phyloP scores from a whole-genome alignment of 176 grass and related monocot species.

The Rhipidocladum racemiflorum region DNA sequence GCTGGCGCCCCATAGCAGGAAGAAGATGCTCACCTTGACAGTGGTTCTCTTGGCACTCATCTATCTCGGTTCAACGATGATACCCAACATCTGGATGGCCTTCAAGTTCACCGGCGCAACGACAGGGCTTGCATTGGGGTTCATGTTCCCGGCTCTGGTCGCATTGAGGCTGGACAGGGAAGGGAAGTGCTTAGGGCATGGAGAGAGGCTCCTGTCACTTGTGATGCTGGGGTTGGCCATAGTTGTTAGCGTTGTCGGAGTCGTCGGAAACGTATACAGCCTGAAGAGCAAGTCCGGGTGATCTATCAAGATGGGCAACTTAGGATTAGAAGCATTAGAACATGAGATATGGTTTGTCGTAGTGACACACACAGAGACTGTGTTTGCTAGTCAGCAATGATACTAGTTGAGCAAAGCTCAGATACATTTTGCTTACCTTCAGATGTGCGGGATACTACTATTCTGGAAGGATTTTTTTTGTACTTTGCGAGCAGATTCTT shows the following conservation, averaged over 20 bases:
- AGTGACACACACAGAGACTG: conserved; percentile 6
- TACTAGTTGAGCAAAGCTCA: conserved; percentile 25
- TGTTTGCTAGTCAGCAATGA: conserved; percentile 14
- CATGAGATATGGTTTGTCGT: neutral
- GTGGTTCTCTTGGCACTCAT: conserved; percentile 64
- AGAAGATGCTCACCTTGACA: conserved; percentile 66
- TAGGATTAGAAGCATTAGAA: conserved; percentile 16
- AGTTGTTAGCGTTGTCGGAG: conserved; percentile 62
- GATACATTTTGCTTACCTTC: conserved; percentile 26
- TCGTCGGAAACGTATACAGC: conserved; percentile 79
- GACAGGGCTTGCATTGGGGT: conserved; percentile 75
- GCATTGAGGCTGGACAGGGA: conserved; percentile 76
- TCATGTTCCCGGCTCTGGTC: conserved; percentile 83
- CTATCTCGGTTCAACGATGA: conserved; percentile 80
- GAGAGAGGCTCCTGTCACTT: conserved; percentile 55
- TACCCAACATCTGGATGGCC: conserved; percentile 97
- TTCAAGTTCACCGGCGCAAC: conserved; percentile 97
- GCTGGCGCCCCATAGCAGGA: conserved; percentile 48
- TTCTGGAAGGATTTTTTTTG: conserved; percentile 19
- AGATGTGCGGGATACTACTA: neutral
- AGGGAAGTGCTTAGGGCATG: conserved; percentile 46
- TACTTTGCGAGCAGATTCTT: conserved; percentile 23
- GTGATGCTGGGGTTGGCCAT: conserved; percentile 67
- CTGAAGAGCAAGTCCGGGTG: conserved; percentile 65
- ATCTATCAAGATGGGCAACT: conserved; percentile 21